phyloP scores from a whole-genome alignment of 305 asterid species.

The Solanum hybrid region DNA sequence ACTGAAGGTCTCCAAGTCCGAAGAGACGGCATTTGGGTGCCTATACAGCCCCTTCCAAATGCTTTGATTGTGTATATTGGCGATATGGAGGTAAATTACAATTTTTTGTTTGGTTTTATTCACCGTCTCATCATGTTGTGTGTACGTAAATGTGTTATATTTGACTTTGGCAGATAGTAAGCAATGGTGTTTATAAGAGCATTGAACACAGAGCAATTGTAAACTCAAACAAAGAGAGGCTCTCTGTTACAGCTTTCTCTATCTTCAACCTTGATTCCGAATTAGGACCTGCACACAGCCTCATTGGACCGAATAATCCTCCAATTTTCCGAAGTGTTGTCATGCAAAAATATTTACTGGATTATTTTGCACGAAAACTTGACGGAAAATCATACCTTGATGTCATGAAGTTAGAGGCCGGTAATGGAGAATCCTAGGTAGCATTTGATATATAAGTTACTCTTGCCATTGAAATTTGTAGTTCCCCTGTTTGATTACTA shows the following conservation, averaged over 20 bases:
- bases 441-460: not conserved
- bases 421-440: not conserved
- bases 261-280: conserved; percentile 1
- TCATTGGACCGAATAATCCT: conserved; percentile 22
- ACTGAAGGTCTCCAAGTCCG: not conserved
- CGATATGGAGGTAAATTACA: not conserved
- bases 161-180: not conserved
- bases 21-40: not conserved
- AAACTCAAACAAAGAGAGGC: not conserved
- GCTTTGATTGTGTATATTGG: not conserved
- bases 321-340: not conserved
- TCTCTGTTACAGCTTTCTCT: not conserved
- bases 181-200: not conserved
- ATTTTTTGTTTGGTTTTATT: not conserved
- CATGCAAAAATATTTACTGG: not conserved
- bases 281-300: conserved; percentile 19
- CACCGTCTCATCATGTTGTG: too few relatives aligned
- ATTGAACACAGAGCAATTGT: not conserved
- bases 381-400: not conserved
- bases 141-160: not conserved
- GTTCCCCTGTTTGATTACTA: not conserved
- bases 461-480: not conserved
- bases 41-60: not conserved
- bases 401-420: not conserved
- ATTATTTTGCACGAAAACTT: not conserved